phyloP scores from a whole-genome alignment of 2,329 filamentous ascomycete species.

The Fusarium tanahbumbuense region DNA sequence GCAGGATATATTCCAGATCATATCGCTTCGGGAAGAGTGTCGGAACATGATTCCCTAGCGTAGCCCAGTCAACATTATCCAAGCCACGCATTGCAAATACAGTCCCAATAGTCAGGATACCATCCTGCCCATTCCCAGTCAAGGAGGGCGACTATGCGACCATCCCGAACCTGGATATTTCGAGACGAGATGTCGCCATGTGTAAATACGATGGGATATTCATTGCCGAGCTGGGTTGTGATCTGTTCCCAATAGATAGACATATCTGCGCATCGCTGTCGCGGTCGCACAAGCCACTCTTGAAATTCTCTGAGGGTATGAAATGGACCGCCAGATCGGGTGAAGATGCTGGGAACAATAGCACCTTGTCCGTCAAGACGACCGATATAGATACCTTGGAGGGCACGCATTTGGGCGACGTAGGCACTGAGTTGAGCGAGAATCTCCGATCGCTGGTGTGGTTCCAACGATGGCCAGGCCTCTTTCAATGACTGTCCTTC shows the following conservation, averaged over 20 bases:
- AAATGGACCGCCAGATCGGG: neutral
- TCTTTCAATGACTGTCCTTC: constrained; percentile 43
- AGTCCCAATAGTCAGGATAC: constrained; percentile 32
- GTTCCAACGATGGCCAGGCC: constrained; percentile 33
- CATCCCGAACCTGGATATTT: constrained; percentile 31
- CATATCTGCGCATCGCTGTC: neutral
- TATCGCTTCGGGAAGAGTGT: neutral
- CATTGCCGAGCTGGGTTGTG: constrained; percentile 34
- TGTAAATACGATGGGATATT: constrained; percentile 33
- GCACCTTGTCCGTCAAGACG: neutral
- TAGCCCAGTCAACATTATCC: neutral
- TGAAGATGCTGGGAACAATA: neutral
- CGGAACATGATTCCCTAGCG: neutral
- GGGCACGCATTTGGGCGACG: neutral
- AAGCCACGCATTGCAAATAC: constrained; percentile 2
- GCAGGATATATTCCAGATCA: neutral
- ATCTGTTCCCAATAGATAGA: constrained; percentile 42
- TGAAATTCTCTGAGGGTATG: neutral
- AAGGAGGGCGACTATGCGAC: constrained; percentile 7
- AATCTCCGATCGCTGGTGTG: neutral
- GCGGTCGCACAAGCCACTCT: neutral
- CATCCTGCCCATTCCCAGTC: constrained; percentile 30
- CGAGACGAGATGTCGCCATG: constrained; percentile 22
- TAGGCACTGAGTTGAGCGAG: neutral
- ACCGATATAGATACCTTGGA: neutral